Base-by-base conservation (phyloP, 495 filamentous ascomycete genomes). In the Entonaema liquescens region DNA sequence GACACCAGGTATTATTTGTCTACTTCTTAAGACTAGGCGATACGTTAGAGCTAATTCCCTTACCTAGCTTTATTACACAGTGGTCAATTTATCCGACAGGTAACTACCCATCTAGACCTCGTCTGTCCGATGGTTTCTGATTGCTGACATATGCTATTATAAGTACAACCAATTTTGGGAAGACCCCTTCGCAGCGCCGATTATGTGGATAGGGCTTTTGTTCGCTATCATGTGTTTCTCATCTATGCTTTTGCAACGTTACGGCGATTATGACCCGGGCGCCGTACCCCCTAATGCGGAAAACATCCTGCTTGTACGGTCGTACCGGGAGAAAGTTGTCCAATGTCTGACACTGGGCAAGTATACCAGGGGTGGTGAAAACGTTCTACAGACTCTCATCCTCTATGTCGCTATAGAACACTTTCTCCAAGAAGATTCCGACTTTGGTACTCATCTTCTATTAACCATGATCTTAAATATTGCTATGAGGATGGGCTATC, bases 401-500 rank as follows among this genome's bases (percentile, higher is more conserved):
- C 68, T 73, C 17, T 76, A 76, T 40, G 52, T 80, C 15, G 66
- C 65, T 21, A 65, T 70, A 17, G 79, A 81, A 56, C 74, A 77
- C 28, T 28, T 78, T 5, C 61, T 73, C 33, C 60, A 60, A 8
- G 62, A 70, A 28, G 78, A 81, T 62, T 62, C 69, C 0, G 73
- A 77, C 8, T 76, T 79, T 19, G 79, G 74, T 19, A 59, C 70
- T 6, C 75, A 77, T 49, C 26, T 81, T 19, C 60, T 80, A 26
- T 50, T 80, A 26, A 74, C 77, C 3, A 72, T 80, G 9, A 64
- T 78, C n/a, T 65, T 81, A 21, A 76, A 76, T 5, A 70, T 83
- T 9, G 84, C 87, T 5, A 84, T 87, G 85, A 75, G 83, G 62
- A 81, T 86, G 62, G 86, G 86, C 0, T 88, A 87, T 49, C 87